Evolutionary conservation across 768 basidiomycete species (phyloP), one percentile per base, ranked within the genome.

Genomic region (Lyophyllum atratum): DNA sequence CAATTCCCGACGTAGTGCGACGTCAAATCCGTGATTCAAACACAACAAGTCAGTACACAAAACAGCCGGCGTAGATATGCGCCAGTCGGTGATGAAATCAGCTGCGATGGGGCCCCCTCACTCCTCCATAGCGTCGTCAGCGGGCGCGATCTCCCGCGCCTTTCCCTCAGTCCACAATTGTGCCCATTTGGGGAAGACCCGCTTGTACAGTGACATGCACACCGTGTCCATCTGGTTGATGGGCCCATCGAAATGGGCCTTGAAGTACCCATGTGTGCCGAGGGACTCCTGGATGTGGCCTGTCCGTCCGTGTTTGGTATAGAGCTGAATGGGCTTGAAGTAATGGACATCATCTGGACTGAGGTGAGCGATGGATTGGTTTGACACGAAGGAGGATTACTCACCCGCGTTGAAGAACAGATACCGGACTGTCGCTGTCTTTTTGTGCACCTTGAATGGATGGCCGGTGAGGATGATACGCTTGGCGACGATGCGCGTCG

Each of bases 261-360:
- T 98, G 82, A 95, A 93, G 74, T 98, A 94, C 28, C 96, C 97
- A 67, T 99, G 96, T 28, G 95, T 98, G 46, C 96, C 96, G 17
- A 99, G 86, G 9, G 93, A 89, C 73, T 95, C 95, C 47, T 80
- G 81, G 63, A 95, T 92, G 72, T 99, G 95, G 2, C 96, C 97
- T 24, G 80, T 81, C 21, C 93, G 83, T 10, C 96, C 95, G 58
- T 89, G 82, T 73, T 98, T 99, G 3, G 95, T 98, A 70, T 93
- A 82, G 55, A 98, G 77, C 68, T 96, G 93, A 57, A 98, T 86
- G 1, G 95, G 94, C 70, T 93, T 90, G 80, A 91, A 98, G 73
- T 95, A 98, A 40, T 84, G 79, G 48, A 98, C 83, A 69, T 98
- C 96, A 45, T 93, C 93, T 85, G 67, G 14, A 64, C 24, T 51